These are phyloP conservation scores for Collybia sordida DNA, from an alignment of 768 basidiomycete genomes.

Conservation along the genomic window DNA sequence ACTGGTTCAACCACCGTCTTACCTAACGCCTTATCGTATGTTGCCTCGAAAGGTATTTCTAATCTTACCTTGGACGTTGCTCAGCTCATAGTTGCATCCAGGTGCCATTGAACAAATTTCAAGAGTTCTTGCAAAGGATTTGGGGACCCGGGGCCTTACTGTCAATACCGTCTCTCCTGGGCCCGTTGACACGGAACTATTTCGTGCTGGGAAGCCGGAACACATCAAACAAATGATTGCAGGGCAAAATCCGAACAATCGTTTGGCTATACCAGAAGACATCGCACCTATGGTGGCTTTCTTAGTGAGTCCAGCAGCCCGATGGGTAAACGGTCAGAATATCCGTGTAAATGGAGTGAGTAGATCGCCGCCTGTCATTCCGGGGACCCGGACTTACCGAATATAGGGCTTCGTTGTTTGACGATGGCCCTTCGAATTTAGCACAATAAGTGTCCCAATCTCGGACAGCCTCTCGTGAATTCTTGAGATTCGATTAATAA, in stretches of 20 bases:
- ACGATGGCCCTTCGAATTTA: neutral
- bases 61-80: neutral
- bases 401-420: constrained; percentile 8
- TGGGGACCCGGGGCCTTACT: constrained; percentile 51
- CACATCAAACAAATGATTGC: constrained; percentile 44
- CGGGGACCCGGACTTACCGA: neutral
- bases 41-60: constrained; percentile 43
- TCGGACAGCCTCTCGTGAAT: too few species aligned
- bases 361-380: constrained; percentile 2
- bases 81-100: neutral
- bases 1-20: constrained; percentile 40
- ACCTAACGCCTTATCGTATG: constrained; percentile 50
- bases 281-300: constrained; percentile 55
- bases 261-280: constrained; percentile 51
- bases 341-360: constrained; percentile 58
- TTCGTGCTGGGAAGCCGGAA: constrained; percentile 53
- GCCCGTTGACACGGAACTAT: constrained; percentile 54
- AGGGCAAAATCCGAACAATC: constrained; percentile 42
- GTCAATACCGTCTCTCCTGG: constrained; percentile 60
- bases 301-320: constrained; percentile 48
- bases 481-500: too few species aligned
- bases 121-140: constrained; percentile 57
- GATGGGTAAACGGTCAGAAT: constrained; percentile 60
- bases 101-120: constrained; percentile 58
- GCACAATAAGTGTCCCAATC: neutral